These are phyloP conservation scores for Termitomyces sp. DNA, from an alignment of 768 basidiomycete species.

Conservation along the genomic window DNA sequence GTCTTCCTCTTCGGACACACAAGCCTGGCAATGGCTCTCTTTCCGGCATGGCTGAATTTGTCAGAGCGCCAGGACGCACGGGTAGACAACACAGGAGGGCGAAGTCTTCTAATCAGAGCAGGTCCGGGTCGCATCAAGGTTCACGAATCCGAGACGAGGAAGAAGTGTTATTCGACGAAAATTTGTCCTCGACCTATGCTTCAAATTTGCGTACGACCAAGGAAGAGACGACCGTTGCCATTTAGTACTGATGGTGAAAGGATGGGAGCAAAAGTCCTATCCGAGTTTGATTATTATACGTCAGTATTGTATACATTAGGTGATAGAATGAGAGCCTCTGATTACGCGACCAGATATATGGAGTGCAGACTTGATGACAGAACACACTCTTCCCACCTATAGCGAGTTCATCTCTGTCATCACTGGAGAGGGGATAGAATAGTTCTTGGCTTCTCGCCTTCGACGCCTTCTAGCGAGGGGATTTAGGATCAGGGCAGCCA, in stretches of 20 bases:
- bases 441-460: slow-evolving; percentile 11
- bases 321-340: neutral
- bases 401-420: neutral
- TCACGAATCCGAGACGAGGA: slow-evolving; percentile 33
- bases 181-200: slow-evolving; percentile 35
- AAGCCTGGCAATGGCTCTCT: slow-evolving; percentile 31
- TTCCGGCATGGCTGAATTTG: slow-evolving; percentile 59
- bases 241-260: slow-evolving; percentile 31
- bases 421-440: slow-evolving; percentile 1
- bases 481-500: slow-evolving; percentile 62
- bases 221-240: slow-evolving; percentile 28
- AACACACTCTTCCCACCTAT: neutral
- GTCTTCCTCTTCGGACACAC: slow-evolving; percentile 50
- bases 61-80: slow-evolving; percentile 39
- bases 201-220: slow-evolving; percentile 36
- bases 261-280: slow-evolving; percentile 9
- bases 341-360: neutral
- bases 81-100: slow-evolving; percentile 9
- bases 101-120: slow-evolving; percentile 9
- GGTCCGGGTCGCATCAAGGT: slow-evolving; percentile 21
- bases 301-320: slow-evolving; percentile 9
- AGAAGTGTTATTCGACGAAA: slow-evolving; percentile 62
- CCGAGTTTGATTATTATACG: neutral
- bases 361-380: neutral
- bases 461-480: slow-evolving; percentile 42